Percentiles rank a stretch among this genome's conserved stretches.
Evolutionary conservation across 768 basidiomycete genomes (phyloP).

Genomic region (Gymnopilus junonius): DNA sequence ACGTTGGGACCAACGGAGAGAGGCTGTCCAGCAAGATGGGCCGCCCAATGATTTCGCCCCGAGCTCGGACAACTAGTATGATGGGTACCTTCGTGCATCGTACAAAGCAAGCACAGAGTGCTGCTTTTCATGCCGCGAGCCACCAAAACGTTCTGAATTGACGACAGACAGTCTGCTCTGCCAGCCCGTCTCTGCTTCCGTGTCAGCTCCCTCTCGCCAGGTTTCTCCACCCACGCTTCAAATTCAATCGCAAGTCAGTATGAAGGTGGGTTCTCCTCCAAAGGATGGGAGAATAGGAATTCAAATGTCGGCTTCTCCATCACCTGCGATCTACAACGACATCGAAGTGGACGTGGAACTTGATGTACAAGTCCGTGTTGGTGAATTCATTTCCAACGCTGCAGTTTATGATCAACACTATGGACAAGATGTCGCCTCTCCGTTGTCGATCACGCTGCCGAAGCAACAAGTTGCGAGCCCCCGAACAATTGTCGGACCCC

Average conservation of each 20-base stretch:
- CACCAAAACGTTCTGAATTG: slow-evolving; percentile 6
- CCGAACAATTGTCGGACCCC: slow-evolving; percentile 5
- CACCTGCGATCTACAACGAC: slow-evolving; percentile 12
- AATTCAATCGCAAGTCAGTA: slow-evolving; percentile 6
- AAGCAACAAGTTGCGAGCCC: slow-evolving; percentile 11
- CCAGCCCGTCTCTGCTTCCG: slow-evolving; percentile 15
- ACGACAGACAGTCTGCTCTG: slow-evolving; percentile 14
- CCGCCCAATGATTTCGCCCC: slow-evolving; percentile 31
- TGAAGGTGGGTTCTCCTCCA: slow-evolving; percentile 3
- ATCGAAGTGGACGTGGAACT: slow-evolving; percentile 14
- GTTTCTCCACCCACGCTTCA: slow-evolving; percentile 1
- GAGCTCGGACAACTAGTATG: slow-evolving; percentile 40
- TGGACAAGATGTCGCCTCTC: neutral
- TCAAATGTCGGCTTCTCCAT: slow-evolving; percentile 12
- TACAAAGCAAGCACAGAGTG: slow-evolving; percentile 16
- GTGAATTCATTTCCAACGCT: neutral
- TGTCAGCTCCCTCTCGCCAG: slow-evolving; percentile 1
- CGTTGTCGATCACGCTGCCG: slow-evolving; percentile 17
- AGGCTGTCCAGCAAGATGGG: slow-evolving; percentile 12
- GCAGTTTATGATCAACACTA: slow-evolving; percentile 3
- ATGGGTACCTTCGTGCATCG: slow-evolving; percentile 28
- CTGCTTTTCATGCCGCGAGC: slow-evolving; percentile 9
- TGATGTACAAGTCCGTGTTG: slow-evolving; percentile 13
- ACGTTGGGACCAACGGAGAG: slow-evolving; percentile 12
- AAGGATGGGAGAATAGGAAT: slow-evolving; percentile 8